Conservation (phyloP, 768 basidiomycete genomes). For the Suillus subaureus region DNA sequence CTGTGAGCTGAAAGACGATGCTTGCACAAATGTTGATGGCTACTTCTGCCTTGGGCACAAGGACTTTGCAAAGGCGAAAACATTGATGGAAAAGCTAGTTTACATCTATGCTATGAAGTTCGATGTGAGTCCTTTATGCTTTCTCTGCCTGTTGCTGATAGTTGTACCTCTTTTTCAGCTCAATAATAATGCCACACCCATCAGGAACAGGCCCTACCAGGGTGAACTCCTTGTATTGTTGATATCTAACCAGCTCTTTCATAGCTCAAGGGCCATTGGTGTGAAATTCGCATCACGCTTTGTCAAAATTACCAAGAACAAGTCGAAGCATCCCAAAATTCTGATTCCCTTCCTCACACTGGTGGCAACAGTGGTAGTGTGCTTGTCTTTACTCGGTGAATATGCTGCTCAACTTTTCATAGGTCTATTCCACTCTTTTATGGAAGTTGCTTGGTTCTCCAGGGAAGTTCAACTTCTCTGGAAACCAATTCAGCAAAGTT, state of each 20-base stretch:
- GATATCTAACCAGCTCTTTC: conserved; percentile 1
- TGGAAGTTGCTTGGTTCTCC: neutral
- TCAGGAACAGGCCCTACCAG: neutral
- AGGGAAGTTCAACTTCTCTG: conserved; percentile 1
- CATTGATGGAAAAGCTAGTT: neutral
- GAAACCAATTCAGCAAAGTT: neutral
- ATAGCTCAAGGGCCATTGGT: neutral
- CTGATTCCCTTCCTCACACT: neutral
- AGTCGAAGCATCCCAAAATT: neutral
- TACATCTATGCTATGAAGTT: neutral
- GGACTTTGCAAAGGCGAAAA: neutral
- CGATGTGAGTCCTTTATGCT: neutral
- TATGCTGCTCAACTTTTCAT: neutral
- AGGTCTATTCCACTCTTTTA: neutral
- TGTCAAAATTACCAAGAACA: neutral
- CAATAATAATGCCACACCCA: neutral
- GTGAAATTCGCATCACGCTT: neutral
- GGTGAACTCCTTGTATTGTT: neutral
- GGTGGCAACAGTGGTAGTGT: neutral
- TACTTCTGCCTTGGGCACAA: neutral
- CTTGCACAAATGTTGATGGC: neutral
- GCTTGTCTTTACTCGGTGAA: neutral
- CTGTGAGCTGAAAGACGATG: neutral
- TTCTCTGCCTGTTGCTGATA: neutral
- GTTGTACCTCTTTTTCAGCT: neutral